Evolutionary conservation across 163 green algal species (phyloP), one percentile per base, ranked within the genome.

Genomic region (Chlamydomonas reinhardtii): DNA sequence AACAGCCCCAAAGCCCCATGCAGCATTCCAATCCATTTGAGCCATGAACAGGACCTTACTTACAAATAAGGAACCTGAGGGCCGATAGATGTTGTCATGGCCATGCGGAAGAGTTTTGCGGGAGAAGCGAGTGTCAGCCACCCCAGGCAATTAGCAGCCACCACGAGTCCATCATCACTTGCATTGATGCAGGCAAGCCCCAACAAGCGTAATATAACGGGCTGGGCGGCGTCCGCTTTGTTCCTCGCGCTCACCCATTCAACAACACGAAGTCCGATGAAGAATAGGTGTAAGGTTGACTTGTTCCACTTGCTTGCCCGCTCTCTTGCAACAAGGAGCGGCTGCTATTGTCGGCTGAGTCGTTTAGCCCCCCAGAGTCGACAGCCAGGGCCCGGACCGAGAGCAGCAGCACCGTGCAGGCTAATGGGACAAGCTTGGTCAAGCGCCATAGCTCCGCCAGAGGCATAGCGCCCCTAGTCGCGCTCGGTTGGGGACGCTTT

Each of bases 41-140:
- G 8, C 39, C 8, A 48, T 48, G 8, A 2, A 31, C 6, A n/a
- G 25, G 4, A 22, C n/a, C 69, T 52, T 34, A 86, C 77, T 84
- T 84, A 84, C 77, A 84, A 70, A 93, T 86, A 5, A 93, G 88
- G 39, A 92, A 90, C 24, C 90, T 93, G 88, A 29, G 29, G 29
- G 4, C 39, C 39, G 20, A 8, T 14, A 27, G 59, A 22, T 12
- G 20, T 65, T 15, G 15, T 16, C 74, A 56, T 82, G 61, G 73
- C 31, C 35, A 78, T 20, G 4, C 73, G 43, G n/a, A 32, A 20
- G 43, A 8, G 48, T 35, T 34, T 68, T 24, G 73, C 48, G 6
- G 14, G 48, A 19, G 48, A 17, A 56, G 27, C 73, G 25, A 22
- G 61, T 15, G 73, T 54, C 25, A 66, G 20, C 0, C 61, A 25